These are phyloP conservation scores for Lasiodiplodia theobromae DNA, from an alignment of 2,329 filamentous ascomycete genomes.

Conservation along the genomic window DNA sequence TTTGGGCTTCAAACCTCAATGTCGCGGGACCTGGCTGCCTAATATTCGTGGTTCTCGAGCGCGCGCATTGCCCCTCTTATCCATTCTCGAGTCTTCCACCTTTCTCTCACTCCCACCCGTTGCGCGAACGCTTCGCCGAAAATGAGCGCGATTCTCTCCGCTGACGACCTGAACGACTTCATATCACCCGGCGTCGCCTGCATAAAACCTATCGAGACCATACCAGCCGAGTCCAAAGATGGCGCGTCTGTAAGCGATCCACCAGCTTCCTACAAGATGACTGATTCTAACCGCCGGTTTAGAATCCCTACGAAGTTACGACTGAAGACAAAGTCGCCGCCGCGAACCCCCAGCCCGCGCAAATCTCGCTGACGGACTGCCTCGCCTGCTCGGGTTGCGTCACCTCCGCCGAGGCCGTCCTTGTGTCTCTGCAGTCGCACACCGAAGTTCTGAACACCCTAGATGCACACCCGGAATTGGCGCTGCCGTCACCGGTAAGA, in stretches of 20 bases:
- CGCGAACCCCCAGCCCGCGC: slow-evolving; percentile 71
- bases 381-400: slow-evolving; percentile 97
- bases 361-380: slow-evolving; percentile 96
- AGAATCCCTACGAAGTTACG: slow-evolving; percentile 82
- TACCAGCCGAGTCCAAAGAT: slow-evolving; percentile 68
- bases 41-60: background rate
- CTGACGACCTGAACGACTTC: slow-evolving; percentile 98
- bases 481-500: slow-evolving; percentile 40
- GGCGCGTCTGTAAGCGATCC: slow-evolving; percentile 48
- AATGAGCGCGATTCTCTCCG: slow-evolving; percentile 97
- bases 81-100: background rate
- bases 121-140: slow-evolving; percentile 28
- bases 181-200: slow-evolving; percentile 97
- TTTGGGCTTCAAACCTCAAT: background rate
- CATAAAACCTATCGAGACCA: slow-evolving; percentile 95
- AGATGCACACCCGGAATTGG: slow-evolving; percentile 64
- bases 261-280: background rate
- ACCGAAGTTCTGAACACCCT: slow-evolving; percentile 85
- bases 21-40: background rate
- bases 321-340: slow-evolving; percentile 79
- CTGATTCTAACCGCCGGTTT: slow-evolving; percentile 15
- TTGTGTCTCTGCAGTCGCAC: slow-evolving; percentile 93
- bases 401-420: slow-evolving; percentile 95
- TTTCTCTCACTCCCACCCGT: slow-evolving; percentile 17
- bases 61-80: background rate